phyloP scores from a whole-genome alignment of 352 stramenopile species.

The Pythium rhizo-oryzae region DNA sequence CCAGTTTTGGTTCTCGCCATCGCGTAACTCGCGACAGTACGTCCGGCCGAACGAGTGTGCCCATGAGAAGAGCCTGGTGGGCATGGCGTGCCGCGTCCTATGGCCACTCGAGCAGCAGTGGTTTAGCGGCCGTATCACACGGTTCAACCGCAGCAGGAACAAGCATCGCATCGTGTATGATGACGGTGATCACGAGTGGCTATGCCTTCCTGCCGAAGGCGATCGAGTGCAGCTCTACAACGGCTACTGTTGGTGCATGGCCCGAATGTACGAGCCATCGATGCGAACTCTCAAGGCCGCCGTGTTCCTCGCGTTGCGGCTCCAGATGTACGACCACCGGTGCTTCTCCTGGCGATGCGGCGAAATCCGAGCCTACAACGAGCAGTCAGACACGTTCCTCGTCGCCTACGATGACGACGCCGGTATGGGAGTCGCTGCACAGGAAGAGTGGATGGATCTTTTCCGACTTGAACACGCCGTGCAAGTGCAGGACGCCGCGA shows the following conservation, averaged over 20 bases:
- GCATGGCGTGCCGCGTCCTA: conserved; percentile 62
- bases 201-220: conserved; percentile 40
- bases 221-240: conserved; percentile 74
- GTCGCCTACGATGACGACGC: conserved; percentile 50
- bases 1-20: conserved; percentile 84
- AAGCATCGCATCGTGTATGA: conserved; percentile 78
- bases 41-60: conserved; percentile 72
- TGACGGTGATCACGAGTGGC: conserved; percentile 80
- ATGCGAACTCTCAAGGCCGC: conserved; percentile 52
- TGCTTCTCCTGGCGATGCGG: conserved; percentile 55
- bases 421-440: not conserved
- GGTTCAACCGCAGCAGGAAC: conserved; percentile 62
- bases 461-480: conserved; percentile 61
- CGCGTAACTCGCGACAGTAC: conserved; percentile 55
- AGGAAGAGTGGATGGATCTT: conserved; percentile 63
- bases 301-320: conserved; percentile 49
- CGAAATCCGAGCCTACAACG: conserved; percentile 52
- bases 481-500: conserved; percentile 62
- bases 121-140: conserved; percentile 58
- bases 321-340: conserved; percentile 57
- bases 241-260: conserved; percentile 74
- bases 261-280: conserved; percentile 59
- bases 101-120: conserved; percentile 81
- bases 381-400: conserved; percentile 56
- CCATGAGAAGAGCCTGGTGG: conserved; percentile 53